A percentile compares a stretch with the other conserved stretches of the same genome.
phyloP scores from a whole-genome alignment of 2,329 filamentous ascomycete species.

The Monosporascus sp. region DNA sequence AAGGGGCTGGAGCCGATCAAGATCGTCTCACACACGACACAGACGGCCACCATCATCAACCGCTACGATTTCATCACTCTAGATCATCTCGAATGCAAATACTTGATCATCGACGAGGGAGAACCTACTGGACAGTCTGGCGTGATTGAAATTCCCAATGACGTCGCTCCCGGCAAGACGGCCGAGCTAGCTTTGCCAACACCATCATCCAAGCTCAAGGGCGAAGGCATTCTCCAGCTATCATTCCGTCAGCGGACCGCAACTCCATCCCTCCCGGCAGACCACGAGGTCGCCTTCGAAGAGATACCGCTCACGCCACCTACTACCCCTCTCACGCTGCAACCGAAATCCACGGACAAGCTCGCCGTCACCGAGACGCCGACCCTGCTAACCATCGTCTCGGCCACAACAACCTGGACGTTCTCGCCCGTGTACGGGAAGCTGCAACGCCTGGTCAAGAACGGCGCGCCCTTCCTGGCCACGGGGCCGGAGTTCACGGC shows the following conservation, averaged over 20 bases:
- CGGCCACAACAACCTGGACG: conserved; percentile 19
- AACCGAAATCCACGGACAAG: conserved; percentile 6
- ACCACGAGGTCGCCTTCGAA: conserved; percentile 25
- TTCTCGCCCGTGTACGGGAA: conserved; percentile 21
- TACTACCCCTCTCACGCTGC: neutral
- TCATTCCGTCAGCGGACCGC: conserved; percentile 19
- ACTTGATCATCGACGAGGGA: conserved; percentile 21
- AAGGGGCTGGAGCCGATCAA: conserved; percentile 44
- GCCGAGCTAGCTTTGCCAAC: conserved; percentile 17
- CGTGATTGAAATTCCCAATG: conserved; percentile 18
- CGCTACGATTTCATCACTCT: conserved; percentile 37
- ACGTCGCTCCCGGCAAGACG: conserved; percentile 21
- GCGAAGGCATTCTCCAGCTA: conserved; percentile 22
- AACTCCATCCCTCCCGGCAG: conserved; percentile 17
- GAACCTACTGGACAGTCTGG: conserved; percentile 18
- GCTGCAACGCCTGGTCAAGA: conserved; percentile 21
- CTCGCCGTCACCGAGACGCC: conserved; percentile 17
- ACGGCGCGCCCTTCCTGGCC: conserved; percentile 19
- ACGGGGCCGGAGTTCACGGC: conserved; percentile 30
- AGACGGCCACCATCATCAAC: conserved; percentile 29
- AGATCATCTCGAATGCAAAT: conserved; percentile 33
- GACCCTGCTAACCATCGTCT: conserved; percentile 19
- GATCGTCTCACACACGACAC: conserved; percentile 30
- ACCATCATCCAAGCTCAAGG: neutral
- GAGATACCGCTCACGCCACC: conserved; percentile 17